Percentiles rank a stretch among this genome's conserved stretches.
Conservation (phyloP, 1,284 basidiomycete genomes). For the Cystobasidium slooffiae region DNA sequence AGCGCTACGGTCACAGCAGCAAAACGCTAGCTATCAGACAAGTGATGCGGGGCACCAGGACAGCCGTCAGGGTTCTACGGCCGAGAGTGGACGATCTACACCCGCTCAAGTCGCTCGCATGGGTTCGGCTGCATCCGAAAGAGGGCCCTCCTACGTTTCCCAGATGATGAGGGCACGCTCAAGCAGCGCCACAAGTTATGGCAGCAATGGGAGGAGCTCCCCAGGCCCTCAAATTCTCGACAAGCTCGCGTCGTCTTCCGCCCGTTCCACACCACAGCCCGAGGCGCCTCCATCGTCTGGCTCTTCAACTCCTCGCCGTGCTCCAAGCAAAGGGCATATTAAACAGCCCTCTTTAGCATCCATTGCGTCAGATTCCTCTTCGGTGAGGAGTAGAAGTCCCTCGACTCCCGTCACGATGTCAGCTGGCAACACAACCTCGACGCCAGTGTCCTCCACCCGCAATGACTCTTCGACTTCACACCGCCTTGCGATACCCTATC, state of each 20-base stretch:
- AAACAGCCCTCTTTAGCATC: slow-evolving; percentile 48
- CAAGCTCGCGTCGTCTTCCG: not conserved
- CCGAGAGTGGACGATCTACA: slow-evolving; percentile 60
- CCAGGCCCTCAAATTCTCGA: slow-evolving; percentile 48
- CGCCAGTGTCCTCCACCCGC: slow-evolving; percentile 37
- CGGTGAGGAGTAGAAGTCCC: slow-evolving; percentile 22
- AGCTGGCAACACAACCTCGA: slow-evolving; percentile 33
- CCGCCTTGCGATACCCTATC: slow-evolving; percentile 27
- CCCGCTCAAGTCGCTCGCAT: slow-evolving; percentile 40
- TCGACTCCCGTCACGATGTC: slow-evolving; percentile 20
- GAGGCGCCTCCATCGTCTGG: slow-evolving; percentile 25
- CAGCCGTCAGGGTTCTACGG: not conserved
- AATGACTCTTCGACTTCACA: slow-evolving; percentile 27
- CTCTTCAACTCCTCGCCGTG: slow-evolving; percentile 32
- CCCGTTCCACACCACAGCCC: slow-evolving; percentile 18
- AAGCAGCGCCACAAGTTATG: slow-evolving; percentile 43
- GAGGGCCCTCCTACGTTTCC: slow-evolving; percentile 42
- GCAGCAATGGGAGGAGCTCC: slow-evolving; percentile 44
- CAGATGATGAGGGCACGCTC: slow-evolving; percentile 33
- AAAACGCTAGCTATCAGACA: slow-evolving; percentile 37
- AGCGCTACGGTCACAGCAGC: slow-evolving; percentile 42
- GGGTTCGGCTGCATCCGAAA: slow-evolving; percentile 40
- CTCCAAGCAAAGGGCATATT: slow-evolving; percentile 39
- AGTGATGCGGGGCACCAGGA: not conserved
- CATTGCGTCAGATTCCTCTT: slow-evolving; percentile 41